A percentile compares a stretch with the other conserved stretches of the same genome.
Evolutionary conservation across 352 stramenopile genomes (phyloP).

Genomic region (Pythium plurisporium): DNA sequence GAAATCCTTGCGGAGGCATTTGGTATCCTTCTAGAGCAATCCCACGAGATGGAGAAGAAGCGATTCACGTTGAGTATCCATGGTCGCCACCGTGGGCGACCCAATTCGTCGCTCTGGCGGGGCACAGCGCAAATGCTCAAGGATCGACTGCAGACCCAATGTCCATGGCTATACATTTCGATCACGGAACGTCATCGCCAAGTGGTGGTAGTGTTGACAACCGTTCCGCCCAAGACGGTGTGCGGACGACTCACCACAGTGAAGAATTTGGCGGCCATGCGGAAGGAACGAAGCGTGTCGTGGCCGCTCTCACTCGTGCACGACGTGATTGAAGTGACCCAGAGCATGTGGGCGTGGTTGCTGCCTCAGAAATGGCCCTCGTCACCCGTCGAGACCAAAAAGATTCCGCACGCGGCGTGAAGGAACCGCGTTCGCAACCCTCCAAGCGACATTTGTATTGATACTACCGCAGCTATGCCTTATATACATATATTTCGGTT

Average conservation of each 20-base stretch:
- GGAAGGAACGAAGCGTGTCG: not conserved
- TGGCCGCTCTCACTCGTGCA: not conserved
- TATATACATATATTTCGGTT: too few species aligned
- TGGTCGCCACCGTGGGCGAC: constrained; percentile 1
- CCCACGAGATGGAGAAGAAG: not conserved
- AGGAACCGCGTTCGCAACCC: too few species aligned
- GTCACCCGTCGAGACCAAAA: not conserved
- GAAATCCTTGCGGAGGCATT: constrained; percentile 12
- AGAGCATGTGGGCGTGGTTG: not conserved
- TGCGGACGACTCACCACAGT: not conserved
- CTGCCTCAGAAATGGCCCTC: not conserved
- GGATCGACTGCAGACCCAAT: constrained; percentile 4
- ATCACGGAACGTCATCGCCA: constrained; percentile 14
- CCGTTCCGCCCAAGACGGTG: not conserved
- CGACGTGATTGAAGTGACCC: not conserved
- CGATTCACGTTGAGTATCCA: constrained; percentile 11
- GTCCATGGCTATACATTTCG: constrained; percentile 14
- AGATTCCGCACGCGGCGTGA: not conserved
- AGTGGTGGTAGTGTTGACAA: constrained; percentile 4
- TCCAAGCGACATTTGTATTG: too few species aligned
- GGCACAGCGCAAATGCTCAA: constrained; percentile 1
- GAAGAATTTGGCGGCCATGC: not conserved
- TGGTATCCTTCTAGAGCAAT: constrained; percentile 9
- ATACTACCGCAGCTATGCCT: too few species aligned
- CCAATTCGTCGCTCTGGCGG: constrained; percentile 3